A percentile compares a stretch with the other conserved stretches of the same genome.
These are phyloP conservation scores for Amanita jacksonii DNA, from an alignment of 768 basidiomycete genomes.

Conservation along the genomic window DNA sequence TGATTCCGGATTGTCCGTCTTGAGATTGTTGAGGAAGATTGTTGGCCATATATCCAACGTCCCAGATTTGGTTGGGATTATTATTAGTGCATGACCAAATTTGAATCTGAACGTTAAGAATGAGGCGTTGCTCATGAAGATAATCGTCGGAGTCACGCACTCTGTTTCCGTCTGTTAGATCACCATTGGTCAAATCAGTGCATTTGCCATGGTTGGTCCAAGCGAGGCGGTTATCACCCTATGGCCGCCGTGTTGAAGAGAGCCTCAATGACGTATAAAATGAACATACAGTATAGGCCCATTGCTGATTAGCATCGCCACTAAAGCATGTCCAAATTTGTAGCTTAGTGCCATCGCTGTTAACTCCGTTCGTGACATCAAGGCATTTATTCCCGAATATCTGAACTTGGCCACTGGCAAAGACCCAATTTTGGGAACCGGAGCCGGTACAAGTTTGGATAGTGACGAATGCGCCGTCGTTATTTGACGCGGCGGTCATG, in stretches of 20 bases:
- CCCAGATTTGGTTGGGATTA: conserved; percentile 46
- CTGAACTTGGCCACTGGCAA: conserved; percentile 30
- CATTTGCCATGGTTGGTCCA: conserved; percentile 45
- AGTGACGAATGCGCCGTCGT: conserved; percentile 37
- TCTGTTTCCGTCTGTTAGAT: conserved; percentile 27
- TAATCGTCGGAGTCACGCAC: conserved; percentile 19
- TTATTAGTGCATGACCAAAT: conserved; percentile 32
- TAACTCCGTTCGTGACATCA: conserved; percentile 34
- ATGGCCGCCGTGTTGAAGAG: background rate
- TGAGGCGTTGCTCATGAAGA: background rate
- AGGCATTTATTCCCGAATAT: conserved; percentile 41
- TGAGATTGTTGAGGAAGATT: conserved; percentile 40
- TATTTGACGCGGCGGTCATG: conserved; percentile 39
- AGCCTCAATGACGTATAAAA: background rate
- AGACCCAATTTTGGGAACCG: conserved; percentile 40
- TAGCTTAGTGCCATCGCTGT: conserved; percentile 34
- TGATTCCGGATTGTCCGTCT: conserved; percentile 53
- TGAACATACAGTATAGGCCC: conserved; percentile 31
- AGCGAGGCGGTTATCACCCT: conserved; percentile 29
- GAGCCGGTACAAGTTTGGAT: conserved; percentile 37
- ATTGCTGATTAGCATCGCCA: conserved; percentile 36
- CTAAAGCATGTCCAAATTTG: conserved; percentile 42
- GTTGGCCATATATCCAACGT: conserved; percentile 35
- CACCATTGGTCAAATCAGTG: conserved; percentile 36
- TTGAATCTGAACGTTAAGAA: conserved; percentile 27